Evolutionary conservation across 2,329 filamentous ascomycete genomes (phyloP).

Genomic region (Botrytis pseudocinerea): DNA sequence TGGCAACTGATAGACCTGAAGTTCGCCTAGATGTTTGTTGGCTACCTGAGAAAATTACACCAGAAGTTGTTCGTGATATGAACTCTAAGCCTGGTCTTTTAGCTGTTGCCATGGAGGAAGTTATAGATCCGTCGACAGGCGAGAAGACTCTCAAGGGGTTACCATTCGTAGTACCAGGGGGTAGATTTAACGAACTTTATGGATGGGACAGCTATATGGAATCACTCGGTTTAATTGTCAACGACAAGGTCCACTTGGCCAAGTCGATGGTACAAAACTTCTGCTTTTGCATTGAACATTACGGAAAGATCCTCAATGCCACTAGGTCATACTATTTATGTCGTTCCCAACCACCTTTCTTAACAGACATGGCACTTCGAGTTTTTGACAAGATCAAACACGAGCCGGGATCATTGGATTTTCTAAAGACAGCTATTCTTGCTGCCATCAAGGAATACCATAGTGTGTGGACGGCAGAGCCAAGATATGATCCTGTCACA

Average conservation of each 20-base stretch:
- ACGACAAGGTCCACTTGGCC: slow-evolving; percentile 81
- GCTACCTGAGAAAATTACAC: slow-evolving; percentile 74
- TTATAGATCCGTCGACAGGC: slow-evolving; percentile 64
- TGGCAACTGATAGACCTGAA: slow-evolving; percentile 77
- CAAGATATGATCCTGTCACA: slow-evolving; percentile 51
- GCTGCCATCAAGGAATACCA: slow-evolving; percentile 82
- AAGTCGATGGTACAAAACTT: slow-evolving; percentile 97
- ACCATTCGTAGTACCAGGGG: slow-evolving; percentile 96
- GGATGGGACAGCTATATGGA: slow-evolving; percentile 99
- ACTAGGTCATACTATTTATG: slow-evolving; percentile 94
- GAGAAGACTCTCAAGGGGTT: slow-evolving; percentile 73
- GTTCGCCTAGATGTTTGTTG: slow-evolving; percentile 83
- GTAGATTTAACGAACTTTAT: slow-evolving; percentile 96
- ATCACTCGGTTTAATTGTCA: slow-evolving; percentile 82
- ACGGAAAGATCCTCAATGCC: slow-evolving; percentile 97
- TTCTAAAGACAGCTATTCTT: slow-evolving; percentile 75
- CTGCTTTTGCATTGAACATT: slow-evolving; percentile 97
- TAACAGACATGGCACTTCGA: slow-evolving; percentile 94
- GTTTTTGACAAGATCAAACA: slow-evolving; percentile 90
- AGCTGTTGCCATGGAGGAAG: slow-evolving; percentile 84
- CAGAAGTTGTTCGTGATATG: slow-evolving; percentile 77
- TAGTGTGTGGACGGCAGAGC: slow-evolving; percentile 41
- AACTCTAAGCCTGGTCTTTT: slow-evolving; percentile 87
- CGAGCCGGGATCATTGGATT: slow-evolving; percentile 68
- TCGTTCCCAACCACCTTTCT: slow-evolving; percentile 91